Evolutionary conservation across 179 eudicot genomes (phyloP).

Genomic region (Beta corolliflora): DNA sequence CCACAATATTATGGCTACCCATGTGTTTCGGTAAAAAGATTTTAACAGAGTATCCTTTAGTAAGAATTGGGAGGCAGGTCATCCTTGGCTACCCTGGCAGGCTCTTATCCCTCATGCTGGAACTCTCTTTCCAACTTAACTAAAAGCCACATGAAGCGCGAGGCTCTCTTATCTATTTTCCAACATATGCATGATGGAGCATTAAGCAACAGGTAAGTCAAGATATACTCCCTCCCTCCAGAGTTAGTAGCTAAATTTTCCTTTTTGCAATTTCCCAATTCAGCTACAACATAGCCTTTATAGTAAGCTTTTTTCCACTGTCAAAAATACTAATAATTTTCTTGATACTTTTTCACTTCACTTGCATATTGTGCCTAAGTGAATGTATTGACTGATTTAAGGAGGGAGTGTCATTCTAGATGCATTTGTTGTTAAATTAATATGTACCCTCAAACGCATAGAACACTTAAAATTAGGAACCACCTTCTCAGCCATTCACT

Average conservation of each 20-base stretch:
- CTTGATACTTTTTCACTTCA: too few species aligned
- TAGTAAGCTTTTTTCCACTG: too few species aligned
- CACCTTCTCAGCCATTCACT: background rate
- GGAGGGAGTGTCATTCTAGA: background rate
- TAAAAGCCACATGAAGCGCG: background rate
- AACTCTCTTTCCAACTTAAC: constrained; percentile 23
- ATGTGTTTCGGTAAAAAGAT: background rate
- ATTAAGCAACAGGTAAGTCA: constrained; percentile 12
- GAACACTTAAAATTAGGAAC: background rate
- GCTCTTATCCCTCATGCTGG: constrained; percentile 35
- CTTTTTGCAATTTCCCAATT: too few species aligned
- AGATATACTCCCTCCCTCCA: too few species aligned
- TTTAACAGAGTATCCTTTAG: background rate
- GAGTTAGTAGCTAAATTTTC: too few species aligned
- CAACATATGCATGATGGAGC: background rate
- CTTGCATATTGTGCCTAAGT: too few species aligned
- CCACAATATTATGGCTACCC: background rate
- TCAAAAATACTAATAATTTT: too few species aligned
- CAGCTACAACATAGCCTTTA: too few species aligned
- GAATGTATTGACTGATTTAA: too few species aligned
- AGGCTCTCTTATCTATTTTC: too few species aligned
- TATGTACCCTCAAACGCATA: background rate
- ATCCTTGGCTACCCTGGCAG: constrained; percentile 33
- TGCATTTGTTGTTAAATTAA: background rate
- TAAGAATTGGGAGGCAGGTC: constrained; percentile 28